Conservation (phyloP, 768 basidiomycete species). For the Naganishia antarctica region DNA sequence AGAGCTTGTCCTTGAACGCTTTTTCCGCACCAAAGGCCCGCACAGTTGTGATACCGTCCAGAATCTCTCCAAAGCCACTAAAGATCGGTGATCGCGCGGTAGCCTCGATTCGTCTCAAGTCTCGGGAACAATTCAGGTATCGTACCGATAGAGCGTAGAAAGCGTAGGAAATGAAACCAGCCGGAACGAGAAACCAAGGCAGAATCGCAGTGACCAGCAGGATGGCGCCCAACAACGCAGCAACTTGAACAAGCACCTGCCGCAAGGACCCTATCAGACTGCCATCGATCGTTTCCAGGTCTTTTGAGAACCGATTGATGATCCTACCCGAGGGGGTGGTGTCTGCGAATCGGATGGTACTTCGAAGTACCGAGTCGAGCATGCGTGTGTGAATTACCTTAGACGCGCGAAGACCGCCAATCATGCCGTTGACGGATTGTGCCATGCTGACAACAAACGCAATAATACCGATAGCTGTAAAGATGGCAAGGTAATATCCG, state of each 20-base stretch:
- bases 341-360: constrained; percentile 44
- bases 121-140: constrained; percentile 64
- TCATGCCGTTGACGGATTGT: constrained; percentile 9
- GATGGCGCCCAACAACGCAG: constrained; percentile 70
- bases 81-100: constrained; percentile 64
- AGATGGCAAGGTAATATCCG: constrained; percentile 16
- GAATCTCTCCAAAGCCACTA: constrained; percentile 50
- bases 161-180: constrained; percentile 64
- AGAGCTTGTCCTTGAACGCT: constrained; percentile 64
- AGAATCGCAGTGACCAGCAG: constrained; percentile 57
- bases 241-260: constrained; percentile 64
- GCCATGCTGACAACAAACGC: constrained; percentile 10
- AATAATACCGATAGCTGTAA: constrained; percentile 10
- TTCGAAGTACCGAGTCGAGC: constrained; percentile 27
- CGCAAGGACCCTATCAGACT: constrained; percentile 46
- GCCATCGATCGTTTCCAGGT: constrained; percentile 80
- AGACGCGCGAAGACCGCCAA: constrained; percentile 25
- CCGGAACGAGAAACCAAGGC: constrained; percentile 76
- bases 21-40: constrained; percentile 80
- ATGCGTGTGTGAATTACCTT: constrained; percentile 39
- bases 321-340: constrained; percentile 60
- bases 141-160: constrained; percentile 64
- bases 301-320: constrained; percentile 61
- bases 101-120: constrained; percentile 83
- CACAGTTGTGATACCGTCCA: constrained; percentile 88